Evolutionary conservation across 1,284 basidiomycete genomes (phyloP).

Genomic region (Mycosarcoma mackinlayi): DNA sequence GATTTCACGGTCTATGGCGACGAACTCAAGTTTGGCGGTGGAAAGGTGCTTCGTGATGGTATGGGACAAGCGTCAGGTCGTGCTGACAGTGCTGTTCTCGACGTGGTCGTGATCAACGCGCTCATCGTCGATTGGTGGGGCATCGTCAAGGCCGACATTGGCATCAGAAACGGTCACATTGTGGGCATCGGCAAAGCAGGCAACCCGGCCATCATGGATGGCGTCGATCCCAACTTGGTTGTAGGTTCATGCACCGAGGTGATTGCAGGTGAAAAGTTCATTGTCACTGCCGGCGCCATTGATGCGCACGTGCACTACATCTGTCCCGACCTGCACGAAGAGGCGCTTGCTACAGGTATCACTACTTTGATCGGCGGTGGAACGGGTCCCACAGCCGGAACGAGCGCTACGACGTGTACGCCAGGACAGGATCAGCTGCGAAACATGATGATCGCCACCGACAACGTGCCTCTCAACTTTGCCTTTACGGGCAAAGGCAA

Average conservation of each 20-base stretch:
- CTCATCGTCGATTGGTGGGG: conserved; percentile 94
- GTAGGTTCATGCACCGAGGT: conserved; percentile 70
- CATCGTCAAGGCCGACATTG: conserved; percentile 98
- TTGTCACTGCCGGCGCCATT: conserved; percentile 91
- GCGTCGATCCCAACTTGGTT: conserved; percentile 77
- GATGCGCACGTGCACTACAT: conserved; percentile 87
- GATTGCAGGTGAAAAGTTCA: conserved; percentile 92
- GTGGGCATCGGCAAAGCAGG: conserved; percentile 94
- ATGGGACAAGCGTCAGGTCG: conserved; percentile 84
- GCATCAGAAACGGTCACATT: conserved; percentile 86
- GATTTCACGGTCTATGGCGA: conserved; percentile 89
- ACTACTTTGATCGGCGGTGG: conserved; percentile 70
- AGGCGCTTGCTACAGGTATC: conserved; percentile 72
- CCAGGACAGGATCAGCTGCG: conserved; percentile 70
- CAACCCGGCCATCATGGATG: conserved; percentile 92
- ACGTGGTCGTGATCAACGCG: conserved; percentile 93
- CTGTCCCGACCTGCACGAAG: conserved; percentile 84
- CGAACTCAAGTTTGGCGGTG: conserved; percentile 95
- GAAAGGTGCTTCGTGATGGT: conserved; percentile 66
- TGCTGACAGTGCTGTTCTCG: conserved; percentile 78
- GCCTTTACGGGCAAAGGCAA: conserved; percentile 84
- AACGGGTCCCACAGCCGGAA: conserved; percentile 89
- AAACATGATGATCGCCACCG: conserved; percentile 74
- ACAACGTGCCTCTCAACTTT: conserved; percentile 89
- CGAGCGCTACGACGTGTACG: conserved; percentile 95